Conservation (phyloP, 371 early-diverging fungal species). For the Syncephalastrum monosporum region DNA sequence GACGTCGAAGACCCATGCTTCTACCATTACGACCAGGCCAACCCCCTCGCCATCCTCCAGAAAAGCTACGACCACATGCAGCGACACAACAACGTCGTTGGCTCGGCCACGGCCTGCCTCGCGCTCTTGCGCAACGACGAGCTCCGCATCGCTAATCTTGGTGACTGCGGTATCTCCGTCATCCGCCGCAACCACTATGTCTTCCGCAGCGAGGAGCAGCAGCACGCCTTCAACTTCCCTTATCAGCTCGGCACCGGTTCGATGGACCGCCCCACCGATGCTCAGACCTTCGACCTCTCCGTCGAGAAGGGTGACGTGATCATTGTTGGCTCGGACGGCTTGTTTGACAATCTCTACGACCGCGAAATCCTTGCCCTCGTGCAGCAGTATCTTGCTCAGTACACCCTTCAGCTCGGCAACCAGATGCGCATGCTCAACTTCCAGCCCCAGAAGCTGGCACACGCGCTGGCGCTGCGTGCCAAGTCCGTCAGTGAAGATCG, state of each 20-base stretch:
- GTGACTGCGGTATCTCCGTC: constrained; percentile 90
- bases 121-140: constrained; percentile 88
- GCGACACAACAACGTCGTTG: constrained; percentile 69
- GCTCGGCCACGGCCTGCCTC: constrained; percentile 89
- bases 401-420: constrained; percentile 57
- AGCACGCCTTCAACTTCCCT: constrained; percentile 83
- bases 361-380: constrained; percentile 79
- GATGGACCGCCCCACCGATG: constrained; percentile 65
- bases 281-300: constrained; percentile 74
- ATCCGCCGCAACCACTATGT: constrained; percentile 84
- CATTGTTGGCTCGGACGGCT: constrained; percentile 76
- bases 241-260: constrained; percentile 77
- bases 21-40: constrained; percentile 68
- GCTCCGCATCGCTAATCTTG: constrained; percentile 89
- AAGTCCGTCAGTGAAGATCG: constrained; percentile 77
- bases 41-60: constrained; percentile 79
- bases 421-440: constrained; percentile 31
- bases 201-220: constrained; percentile 90
- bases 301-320: constrained; percentile 78
- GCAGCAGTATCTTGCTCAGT: constrained; percentile 51
- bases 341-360: constrained; percentile 85
- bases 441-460: constrained; percentile 75
- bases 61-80: constrained; percentile 80
- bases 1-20: constrained; percentile 45
- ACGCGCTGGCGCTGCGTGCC: constrained; percentile 76